A percentile compares a stretch with the other conserved stretches of the same genome.
Conservation (phyloP, 176 grass and related monocot genomes). For the Cymbopogon citratus region DNA sequence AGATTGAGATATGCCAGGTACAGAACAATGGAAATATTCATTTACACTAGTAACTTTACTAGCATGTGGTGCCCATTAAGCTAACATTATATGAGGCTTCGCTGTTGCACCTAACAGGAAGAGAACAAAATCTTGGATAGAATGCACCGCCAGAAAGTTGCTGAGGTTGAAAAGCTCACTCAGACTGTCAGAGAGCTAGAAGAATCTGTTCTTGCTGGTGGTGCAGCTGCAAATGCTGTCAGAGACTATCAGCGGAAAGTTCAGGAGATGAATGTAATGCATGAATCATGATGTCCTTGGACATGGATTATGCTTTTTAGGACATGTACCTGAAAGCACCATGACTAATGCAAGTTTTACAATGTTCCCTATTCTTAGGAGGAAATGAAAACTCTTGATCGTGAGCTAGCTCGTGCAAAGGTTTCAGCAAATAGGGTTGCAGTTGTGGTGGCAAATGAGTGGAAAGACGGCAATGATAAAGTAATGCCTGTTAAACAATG, state of each 20-base stretch:
- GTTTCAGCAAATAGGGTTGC: conserved; percentile 59
- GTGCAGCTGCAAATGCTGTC: conserved; percentile 93
- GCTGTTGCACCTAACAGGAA: conserved; percentile 52
- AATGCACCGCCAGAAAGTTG: conserved; percentile 95
- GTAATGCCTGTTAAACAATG: conserved; percentile 99
- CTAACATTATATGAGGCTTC: not conserved
- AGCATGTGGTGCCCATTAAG: not conserved
- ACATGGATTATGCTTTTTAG: conserved; percentile 4
- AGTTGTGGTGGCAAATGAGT: conserved; percentile 98
- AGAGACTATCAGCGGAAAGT: conserved; percentile 97
- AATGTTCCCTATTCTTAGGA: conserved; percentile 52
- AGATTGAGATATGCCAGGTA: conserved; percentile 98
- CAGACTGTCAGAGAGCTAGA: conserved; percentile 93
- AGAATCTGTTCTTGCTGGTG: conserved; percentile 91
- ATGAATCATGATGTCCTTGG: conserved; percentile 4
- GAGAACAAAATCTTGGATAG: conserved; percentile 97
- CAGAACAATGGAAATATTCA: not conserved
- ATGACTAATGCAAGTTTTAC: conserved; percentile 25
- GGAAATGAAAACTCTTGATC: conserved; percentile 94
- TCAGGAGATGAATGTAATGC: conserved; percentile 95
- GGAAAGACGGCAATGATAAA: conserved; percentile 99
- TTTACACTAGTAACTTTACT: not conserved
- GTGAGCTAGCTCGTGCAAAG: conserved; percentile 88
- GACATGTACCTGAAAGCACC: not conserved
- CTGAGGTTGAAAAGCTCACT: conserved; percentile 92